Conservation (phyloP, 2,329 filamentous ascomycete genomes). For the Alternaria sp. region DNA sequence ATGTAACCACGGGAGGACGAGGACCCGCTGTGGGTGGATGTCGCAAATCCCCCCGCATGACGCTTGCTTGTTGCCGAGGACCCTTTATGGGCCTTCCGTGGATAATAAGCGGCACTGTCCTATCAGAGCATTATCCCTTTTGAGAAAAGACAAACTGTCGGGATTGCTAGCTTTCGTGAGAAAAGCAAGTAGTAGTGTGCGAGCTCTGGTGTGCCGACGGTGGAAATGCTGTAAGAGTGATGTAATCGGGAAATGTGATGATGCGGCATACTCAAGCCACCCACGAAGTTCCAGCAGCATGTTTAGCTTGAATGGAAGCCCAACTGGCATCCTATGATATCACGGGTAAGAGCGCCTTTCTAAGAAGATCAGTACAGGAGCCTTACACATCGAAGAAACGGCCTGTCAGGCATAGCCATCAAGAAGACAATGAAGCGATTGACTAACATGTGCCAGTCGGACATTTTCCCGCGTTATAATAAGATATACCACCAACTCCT, state of each 20-base stretch:
- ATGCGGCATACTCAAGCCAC: background rate
- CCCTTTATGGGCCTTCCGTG: slow-evolving; percentile 3
- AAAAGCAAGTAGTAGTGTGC: background rate
- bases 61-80: slow-evolving; percentile 13
- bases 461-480: slow-evolving; percentile 1
- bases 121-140: background rate
- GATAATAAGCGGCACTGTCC: background rate
- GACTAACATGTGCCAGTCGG: background rate
- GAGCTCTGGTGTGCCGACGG: background rate
- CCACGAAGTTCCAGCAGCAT: background rate
- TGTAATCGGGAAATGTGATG: background rate
- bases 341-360: background rate
- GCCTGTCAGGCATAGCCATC: background rate
- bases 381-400: background rate
- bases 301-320: background rate
- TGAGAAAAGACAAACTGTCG: background rate
- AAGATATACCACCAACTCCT: slow-evolving; percentile 18
- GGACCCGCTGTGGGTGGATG: slow-evolving; percentile 9
- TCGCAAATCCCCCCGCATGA: slow-evolving; percentile 12
- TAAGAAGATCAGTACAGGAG: background rate
- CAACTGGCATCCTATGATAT: background rate
- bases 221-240: background rate
- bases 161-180: background rate
- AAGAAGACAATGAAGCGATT: background rate
- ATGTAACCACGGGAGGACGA: slow-evolving; percentile 5